phyloP scores from a whole-genome alignment of 2,329 filamentous ascomycete genomes.

The Trichoderma simmonsii region DNA sequence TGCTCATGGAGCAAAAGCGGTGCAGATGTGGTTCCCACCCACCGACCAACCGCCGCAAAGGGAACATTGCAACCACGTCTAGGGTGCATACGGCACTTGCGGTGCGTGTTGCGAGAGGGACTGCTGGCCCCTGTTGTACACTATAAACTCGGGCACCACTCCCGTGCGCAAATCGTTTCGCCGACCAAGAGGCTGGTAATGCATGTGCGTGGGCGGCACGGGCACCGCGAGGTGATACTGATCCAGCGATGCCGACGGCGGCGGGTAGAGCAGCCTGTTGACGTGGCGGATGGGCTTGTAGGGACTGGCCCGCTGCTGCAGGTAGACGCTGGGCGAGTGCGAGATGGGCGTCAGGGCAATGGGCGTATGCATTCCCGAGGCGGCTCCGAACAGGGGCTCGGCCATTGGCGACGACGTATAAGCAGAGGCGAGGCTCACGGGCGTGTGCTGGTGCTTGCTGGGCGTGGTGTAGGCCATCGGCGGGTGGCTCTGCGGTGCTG shows the following conservation, averaged over 20 bases:
- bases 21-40: conserved; percentile 5
- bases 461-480: conserved; percentile 47
- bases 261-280: conserved; percentile 86
- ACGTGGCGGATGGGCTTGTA: conserved; percentile 89
- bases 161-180: conserved; percentile 65
- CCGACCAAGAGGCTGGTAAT: conserved; percentile 75
- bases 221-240: conserved; percentile 61
- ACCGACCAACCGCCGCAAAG: conserved; percentile 16
- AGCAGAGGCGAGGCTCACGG: conserved; percentile 35
- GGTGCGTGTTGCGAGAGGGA: conserved; percentile 26
- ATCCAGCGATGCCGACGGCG: conserved; percentile 75
- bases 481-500: conserved; percentile 14
- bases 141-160: conserved; percentile 62
- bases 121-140: conserved; percentile 33
- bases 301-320: conserved; percentile 84
- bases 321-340: conserved; percentile 81
- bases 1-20: background rate
- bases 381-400: conserved; percentile 52
- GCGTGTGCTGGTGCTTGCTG: conserved; percentile 39
- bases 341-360: conserved; percentile 60
- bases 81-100: conserved; percentile 37
- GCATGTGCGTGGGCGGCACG: conserved; percentile 69
- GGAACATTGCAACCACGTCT: conserved; percentile 29
- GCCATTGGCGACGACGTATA: conserved; percentile 63
- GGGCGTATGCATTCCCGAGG: conserved; percentile 56